Evolutionary conservation across 805 yeast genomes (phyloP), one percentile per base, ranked within the genome.

Genomic region (Brettanomyces sp.): DNA sequence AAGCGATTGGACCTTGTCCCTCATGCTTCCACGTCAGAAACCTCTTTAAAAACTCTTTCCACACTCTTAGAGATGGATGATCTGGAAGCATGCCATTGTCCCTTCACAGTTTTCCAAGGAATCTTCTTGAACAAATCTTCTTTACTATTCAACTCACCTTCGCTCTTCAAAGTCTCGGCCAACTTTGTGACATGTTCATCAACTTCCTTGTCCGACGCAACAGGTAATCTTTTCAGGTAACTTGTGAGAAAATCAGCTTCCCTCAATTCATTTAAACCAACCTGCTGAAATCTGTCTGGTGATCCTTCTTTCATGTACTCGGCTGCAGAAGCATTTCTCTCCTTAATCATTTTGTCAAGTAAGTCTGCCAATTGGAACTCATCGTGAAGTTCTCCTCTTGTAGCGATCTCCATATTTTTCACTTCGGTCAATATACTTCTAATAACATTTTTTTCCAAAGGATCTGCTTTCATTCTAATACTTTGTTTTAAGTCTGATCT

Each of bases 261-360:
- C 46, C 65, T 55, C 21, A 64, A 49, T 56, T 72, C 77, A 41
- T 60, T 64, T 24, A 56, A 52, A 4, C 67, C 70, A 35, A 64
- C 52, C 40, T 64, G 65, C 25, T 61, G 60, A 44, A 69, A 69
- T 49, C 70, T 58, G 48, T 70, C 76, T n/a, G 66, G 65, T 23
- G 72, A 56, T 14, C 68, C 64, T 36, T 64, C 68, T 40, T 63
- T 59, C 42, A 59, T 45, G 49, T 67, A 72, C 45, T 65, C 66
- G 5, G 49, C 55, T 14, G 70, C 69, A 4, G 73, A 62, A 11
- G 60, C 61, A 30, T 53, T 51, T 51, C 77, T 61, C 48, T 72
- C 72, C 44, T 66, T 69, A 44, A 64, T 56, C 68, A 72, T 62
- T 46, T 68, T 68, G 33, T 48, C 42, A 11, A 65, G 50, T 39